phyloP scores from a whole-genome alignment of 371 early-diverging fungal genomes.

The Rhizopus microsporus region DNA sequence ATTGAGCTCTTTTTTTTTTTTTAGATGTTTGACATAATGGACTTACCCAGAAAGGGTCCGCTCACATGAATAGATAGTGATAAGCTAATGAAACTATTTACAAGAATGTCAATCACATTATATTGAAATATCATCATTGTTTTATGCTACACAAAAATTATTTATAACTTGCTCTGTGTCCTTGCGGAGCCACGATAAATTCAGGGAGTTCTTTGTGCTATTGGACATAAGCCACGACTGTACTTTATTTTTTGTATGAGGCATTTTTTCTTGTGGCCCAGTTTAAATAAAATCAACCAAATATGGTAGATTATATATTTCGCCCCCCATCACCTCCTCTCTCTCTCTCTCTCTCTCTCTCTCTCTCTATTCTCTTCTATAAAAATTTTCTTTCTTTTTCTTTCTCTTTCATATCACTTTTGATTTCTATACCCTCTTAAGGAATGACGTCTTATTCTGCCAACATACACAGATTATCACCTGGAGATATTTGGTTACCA shows the following conservation, averaged over 20 bases:
- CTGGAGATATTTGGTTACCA: slow-evolving; percentile 30
- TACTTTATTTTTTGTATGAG: slow-evolving; percentile 14
- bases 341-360: slow-evolving; percentile 2
- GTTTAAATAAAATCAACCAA: slow-evolving; percentile 8
- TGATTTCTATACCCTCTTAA: not conserved
- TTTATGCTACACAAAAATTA: not conserved
- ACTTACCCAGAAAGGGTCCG: too few relatives aligned
- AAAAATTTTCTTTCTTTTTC: slow-evolving; percentile 3
- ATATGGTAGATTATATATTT: slow-evolving; percentile 15
- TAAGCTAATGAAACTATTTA: too few relatives aligned
- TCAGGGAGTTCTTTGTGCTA: slow-evolving; percentile 25
- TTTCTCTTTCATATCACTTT: slow-evolving; percentile 2
- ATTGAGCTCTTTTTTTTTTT: too few relatives aligned
- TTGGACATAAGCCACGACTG: slow-evolving; percentile 29
- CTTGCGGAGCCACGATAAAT: slow-evolving; percentile 13
- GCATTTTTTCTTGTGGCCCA: slow-evolving; percentile 27
- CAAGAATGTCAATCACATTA: not conserved
- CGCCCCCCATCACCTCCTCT: slow-evolving; percentile 1
- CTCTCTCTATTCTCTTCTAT: slow-evolving; percentile 2
- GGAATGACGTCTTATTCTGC: slow-evolving; percentile 14
- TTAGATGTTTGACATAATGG: too few relatives aligned
- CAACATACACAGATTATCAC: slow-evolving; percentile 23
- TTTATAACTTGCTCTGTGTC: not conserved
- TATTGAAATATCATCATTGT: not conserved
- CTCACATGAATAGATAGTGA: too few relatives aligned